A percentile compares a stretch with the other conserved stretches of the same genome.
Evolutionary conservation across 192 early-diverging fungal genomes (phyloP).

Genomic region (Paraglomus brasilianum): DNA sequence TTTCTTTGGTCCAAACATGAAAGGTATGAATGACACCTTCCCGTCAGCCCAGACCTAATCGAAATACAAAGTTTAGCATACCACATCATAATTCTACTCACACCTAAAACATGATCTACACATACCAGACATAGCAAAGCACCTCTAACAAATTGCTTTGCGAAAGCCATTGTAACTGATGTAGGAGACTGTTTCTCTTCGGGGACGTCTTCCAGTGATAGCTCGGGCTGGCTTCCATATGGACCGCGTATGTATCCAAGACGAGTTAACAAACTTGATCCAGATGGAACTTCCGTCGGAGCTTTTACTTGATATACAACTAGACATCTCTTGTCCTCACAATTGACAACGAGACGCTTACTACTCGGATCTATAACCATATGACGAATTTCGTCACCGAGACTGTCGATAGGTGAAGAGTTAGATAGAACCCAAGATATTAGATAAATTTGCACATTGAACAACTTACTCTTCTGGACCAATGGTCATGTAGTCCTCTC

Average conservation of each 20-base stretch:
- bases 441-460: no score
- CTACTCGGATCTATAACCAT: slow-evolving; percentile 25
- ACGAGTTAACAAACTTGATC: not conserved
- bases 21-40: slow-evolving; percentile 26
- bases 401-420: not conserved
- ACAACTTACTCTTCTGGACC: slow-evolving; percentile 8
- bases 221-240: not conserved
- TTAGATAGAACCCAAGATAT: no score
- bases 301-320: slow-evolving; percentile 9
- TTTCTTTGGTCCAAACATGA: not conserved
- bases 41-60: slow-evolving; percentile 31
- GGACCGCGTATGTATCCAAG: slow-evolving; percentile 17
- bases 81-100: not conserved
- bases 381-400: not conserved
- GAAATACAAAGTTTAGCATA: not conserved
- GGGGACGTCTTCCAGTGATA: not conserved
- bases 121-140: slow-evolving; percentile 27
- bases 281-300: slow-evolving; percentile 3
- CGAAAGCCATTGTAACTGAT: slow-evolving; percentile 18
- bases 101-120: not conserved
- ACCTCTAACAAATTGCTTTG: slow-evolving; percentile 22
- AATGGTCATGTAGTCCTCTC: not conserved
- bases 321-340: not conserved
- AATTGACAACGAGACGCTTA: slow-evolving; percentile 14
- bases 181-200: not conserved